Conservation (phyloP, 139 green algal species). For the Tetradesmus obliquus region DNA sequence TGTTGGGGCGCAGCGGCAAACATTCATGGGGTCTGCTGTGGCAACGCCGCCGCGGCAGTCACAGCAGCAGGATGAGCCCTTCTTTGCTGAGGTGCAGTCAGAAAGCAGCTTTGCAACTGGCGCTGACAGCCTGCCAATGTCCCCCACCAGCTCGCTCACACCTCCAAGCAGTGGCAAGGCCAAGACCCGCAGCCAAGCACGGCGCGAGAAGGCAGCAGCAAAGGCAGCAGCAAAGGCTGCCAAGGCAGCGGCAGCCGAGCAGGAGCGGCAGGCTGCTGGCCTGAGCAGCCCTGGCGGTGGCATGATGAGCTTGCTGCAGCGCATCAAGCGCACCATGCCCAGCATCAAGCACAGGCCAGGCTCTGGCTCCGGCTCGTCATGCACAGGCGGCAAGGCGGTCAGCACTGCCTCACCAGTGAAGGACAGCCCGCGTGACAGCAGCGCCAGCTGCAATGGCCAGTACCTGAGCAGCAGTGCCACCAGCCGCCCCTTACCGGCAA, state of each 20-base stretch:
- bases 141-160: background rate
- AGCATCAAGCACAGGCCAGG: constrained; percentile 15
- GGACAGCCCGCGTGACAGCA: constrained; percentile 4
- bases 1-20: background rate
- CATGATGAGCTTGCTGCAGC: constrained; percentile 31
- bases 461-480: background rate
- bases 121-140: background rate
- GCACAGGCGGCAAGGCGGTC: background rate
- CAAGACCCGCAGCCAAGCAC: background rate
- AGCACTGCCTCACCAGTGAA: constrained; percentile 8
- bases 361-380: background rate
- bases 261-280: background rate
- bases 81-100: background rate
- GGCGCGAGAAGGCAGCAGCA: constrained; percentile 35
- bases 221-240: constrained; percentile 16
- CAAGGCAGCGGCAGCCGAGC: background rate
- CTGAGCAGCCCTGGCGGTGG: constrained; percentile 8
- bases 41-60: background rate
- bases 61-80: background rate
- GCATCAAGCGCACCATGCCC: constrained; percentile 27
- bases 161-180: constrained; percentile 18
- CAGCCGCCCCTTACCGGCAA: background rate
- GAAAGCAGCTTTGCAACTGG: background rate
- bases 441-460: background rate
- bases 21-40: background rate